phyloP scores from a whole-genome alignment of 441 rosid species.

The Eutrema salsugineum region DNA sequence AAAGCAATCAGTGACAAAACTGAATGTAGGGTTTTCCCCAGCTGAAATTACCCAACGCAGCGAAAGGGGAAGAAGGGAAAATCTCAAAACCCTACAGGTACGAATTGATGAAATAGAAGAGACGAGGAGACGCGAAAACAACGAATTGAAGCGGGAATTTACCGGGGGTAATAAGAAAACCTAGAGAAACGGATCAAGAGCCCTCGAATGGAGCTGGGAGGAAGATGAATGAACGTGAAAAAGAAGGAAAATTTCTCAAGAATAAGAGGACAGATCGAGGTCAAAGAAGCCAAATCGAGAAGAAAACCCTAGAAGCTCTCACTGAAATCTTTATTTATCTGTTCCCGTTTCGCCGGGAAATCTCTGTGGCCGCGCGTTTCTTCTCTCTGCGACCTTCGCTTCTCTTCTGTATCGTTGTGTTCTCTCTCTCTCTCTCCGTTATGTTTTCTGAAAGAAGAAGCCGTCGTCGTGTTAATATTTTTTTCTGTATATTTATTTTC shows the following conservation, averaged over 20 bases:
- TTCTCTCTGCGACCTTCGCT: constrained; percentile 30
- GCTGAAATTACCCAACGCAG: background rate
- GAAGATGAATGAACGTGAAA: constrained; percentile 23
- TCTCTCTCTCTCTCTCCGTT: constrained; percentile 36
- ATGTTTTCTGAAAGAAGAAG: constrained; percentile 39
- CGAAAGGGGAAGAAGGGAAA: constrained; percentile 5
- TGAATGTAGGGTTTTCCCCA: constrained; percentile 54
- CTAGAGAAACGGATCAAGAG: constrained; percentile 53
- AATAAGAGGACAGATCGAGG: constrained; percentile 39
- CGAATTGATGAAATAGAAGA: constrained; percentile 19
- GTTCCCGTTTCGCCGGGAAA: constrained; percentile 27
- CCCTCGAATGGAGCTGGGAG: constrained; percentile 23
- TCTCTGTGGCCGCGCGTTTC: constrained; percentile 25
- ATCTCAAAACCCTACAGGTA: constrained; percentile 43
- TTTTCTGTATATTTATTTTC: constrained; percentile 1
- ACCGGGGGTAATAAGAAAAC: constrained; percentile 16
- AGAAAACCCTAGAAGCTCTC: constrained; percentile 23
- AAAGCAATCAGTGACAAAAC: constrained; percentile 34
- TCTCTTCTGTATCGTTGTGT: constrained; percentile 26
- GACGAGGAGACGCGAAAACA: background rate
- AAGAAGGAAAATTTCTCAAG: background rate
- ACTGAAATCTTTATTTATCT: constrained; percentile 25
- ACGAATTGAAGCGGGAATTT: constrained; percentile 13
- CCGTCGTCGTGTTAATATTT: constrained; percentile 33
- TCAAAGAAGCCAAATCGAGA: constrained; percentile 28